Conservation (phyloP, 805 yeast genomes). For the Blastobotrys attinorum region DNA sequence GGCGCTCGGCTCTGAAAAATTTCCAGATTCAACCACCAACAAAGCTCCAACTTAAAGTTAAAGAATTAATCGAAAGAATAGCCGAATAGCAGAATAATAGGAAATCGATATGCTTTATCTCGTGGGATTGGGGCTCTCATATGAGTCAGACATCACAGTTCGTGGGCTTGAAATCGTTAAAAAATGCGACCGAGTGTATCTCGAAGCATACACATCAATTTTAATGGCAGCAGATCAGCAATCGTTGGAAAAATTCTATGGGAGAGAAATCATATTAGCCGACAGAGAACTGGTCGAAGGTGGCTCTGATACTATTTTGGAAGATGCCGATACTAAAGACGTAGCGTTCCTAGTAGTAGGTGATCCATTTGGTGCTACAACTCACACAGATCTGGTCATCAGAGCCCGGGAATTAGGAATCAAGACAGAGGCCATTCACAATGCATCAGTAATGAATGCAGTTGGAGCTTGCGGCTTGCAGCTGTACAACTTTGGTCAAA, state of each 20-base stretch:
- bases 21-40: no score
- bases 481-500: slow-evolving; percentile 90
- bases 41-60: no score
- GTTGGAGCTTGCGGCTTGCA: slow-evolving; percentile 98
- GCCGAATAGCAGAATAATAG: no score
- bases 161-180: slow-evolving; percentile 84
- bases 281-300: slow-evolving; percentile 92
- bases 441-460: slow-evolving; percentile 97
- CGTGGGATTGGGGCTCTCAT: slow-evolving; percentile 85
- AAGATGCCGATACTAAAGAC: slow-evolving; percentile 69
- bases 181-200: slow-evolving; percentile 79
- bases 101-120: slow-evolving; percentile 65
- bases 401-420: slow-evolving; percentile 84
- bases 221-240: slow-evolving; percentile 83
- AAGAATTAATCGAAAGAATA: no score
- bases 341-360: slow-evolving; percentile 95
- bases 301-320: slow-evolving; percentile 77
- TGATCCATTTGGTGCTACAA: slow-evolving; percentile 96
- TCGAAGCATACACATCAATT: slow-evolving; percentile 93
- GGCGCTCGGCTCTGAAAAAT: no score
- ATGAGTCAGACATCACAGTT: slow-evolving; percentile 85
- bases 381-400: slow-evolving; percentile 89
- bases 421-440: slow-evolving; percentile 75
- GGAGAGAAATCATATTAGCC: slow-evolving; percentile 76
- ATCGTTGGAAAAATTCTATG: slow-evolving; percentile 75